A percentile compares a stretch with the other conserved stretches of the same genome.
Evolutionary conservation across 345 rosid genomes (phyloP).

Genomic region (Sisymbrium altissimum): DNA sequence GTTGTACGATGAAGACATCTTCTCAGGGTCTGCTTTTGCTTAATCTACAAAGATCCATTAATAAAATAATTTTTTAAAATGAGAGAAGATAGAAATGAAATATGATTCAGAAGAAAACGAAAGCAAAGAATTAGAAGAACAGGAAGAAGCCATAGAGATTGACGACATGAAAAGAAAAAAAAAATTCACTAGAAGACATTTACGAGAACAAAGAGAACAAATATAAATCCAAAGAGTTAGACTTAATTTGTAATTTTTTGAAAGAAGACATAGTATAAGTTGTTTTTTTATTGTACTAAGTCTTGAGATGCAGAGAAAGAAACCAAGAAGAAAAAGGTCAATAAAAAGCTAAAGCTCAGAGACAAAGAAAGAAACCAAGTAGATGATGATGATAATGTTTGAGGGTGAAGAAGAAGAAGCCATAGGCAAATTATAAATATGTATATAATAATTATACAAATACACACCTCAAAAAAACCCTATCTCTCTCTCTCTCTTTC

Average conservation of each 20-base stretch:
- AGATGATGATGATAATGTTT: slow-evolving; percentile 28
- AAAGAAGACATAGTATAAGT: slow-evolving; percentile 33
- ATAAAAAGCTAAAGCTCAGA: slow-evolving; percentile 28
- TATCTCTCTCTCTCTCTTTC: slow-evolving; percentile 9
- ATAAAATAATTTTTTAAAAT: slow-evolving; percentile 2
- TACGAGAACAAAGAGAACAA: slow-evolving; percentile 29
- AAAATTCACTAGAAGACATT: slow-evolving; percentile 38
- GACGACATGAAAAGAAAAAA: slow-evolving; percentile 29
- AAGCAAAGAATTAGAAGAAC: slow-evolving; percentile 33
- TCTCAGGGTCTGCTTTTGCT: slow-evolving; percentile 8
- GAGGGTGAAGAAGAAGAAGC: slow-evolving; percentile 27
- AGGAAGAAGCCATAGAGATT: slow-evolving; percentile 35
- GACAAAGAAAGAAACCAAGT: slow-evolving; percentile 30
- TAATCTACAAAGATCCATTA: slow-evolving; percentile 28
- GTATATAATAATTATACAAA: not conserved
- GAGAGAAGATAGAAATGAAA: slow-evolving; percentile 21
- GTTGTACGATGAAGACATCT: slow-evolving; percentile 33
- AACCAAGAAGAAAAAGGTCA: slow-evolving; percentile 39
- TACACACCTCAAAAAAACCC: slow-evolving; percentile 28
- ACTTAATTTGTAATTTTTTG: slow-evolving; percentile 34
- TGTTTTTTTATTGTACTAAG: slow-evolving; percentile 30
- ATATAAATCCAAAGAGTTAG: slow-evolving; percentile 33
- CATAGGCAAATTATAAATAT: slow-evolving; percentile 18
- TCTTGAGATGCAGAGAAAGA: slow-evolving; percentile 31
- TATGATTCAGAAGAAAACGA: slow-evolving; percentile 31